These are phyloP conservation scores for Colletotrichum paranaense DNA, from an alignment of 2,329 filamentous ascomycete genomes.

Conservation along the genomic window DNA sequence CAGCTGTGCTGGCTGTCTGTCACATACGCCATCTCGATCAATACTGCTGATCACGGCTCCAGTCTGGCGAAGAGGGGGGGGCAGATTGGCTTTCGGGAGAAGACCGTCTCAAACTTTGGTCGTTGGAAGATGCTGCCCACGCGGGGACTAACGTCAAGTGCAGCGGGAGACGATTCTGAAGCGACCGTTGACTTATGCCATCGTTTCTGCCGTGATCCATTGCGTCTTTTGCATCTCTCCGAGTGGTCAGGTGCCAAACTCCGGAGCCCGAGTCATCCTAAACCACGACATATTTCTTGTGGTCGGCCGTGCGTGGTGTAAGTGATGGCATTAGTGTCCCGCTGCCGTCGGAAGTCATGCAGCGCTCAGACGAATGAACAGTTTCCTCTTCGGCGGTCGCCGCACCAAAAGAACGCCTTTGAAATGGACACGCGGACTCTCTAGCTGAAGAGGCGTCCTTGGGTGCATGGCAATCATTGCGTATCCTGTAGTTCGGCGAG, in stretches of 20 bases:
- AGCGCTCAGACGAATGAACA: conserved; percentile 13
- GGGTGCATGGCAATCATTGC: background rate
- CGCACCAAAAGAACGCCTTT: background rate
- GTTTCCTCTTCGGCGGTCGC: background rate
- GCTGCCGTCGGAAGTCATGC: conserved; percentile 3
- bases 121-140: background rate
- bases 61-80: background rate
- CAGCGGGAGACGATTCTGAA: background rate
- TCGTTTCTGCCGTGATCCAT: background rate
- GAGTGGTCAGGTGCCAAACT: background rate
- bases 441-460: background rate
- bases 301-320: background rate
- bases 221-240: background rate
- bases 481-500: background rate
- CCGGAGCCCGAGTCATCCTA: background rate
- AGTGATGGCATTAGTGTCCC: conserved; percentile 2
- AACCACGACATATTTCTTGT: background rate
- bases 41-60: background rate
- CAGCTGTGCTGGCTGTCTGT: conserved; percentile 1
- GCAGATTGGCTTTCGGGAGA: conserved; percentile 1
- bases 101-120: conserved; percentile 10
- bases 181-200: background rate
- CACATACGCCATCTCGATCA: conserved; percentile 5
- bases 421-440: background rate
- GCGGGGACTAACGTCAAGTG: background rate